Conservation (phyloP, 2,329 filamentous ascomycete genomes). For the Mariannaea elegans region DNA sequence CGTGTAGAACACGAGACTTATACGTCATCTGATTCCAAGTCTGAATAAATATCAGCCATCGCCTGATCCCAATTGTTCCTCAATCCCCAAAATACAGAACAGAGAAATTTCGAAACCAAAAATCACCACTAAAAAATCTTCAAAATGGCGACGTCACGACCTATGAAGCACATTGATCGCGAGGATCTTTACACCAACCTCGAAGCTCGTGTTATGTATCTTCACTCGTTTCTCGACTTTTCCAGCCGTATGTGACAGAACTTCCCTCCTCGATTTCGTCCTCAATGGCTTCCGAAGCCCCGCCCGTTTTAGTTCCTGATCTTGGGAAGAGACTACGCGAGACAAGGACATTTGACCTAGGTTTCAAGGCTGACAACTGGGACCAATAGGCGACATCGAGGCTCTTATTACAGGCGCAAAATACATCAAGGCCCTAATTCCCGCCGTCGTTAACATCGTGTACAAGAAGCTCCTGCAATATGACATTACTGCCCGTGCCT, state of each 20-base stretch:
- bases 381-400: constrained; percentile 70
- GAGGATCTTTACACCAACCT: constrained; percentile 77
- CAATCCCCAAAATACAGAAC: not conserved
- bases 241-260: constrained; percentile 64
- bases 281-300: not conserved
- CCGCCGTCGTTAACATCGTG: constrained; percentile 83
- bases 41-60: not conserved
- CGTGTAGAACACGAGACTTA: constrained; percentile 11
- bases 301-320: not conserved
- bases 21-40: constrained; percentile 3
- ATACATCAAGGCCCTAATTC: constrained; percentile 84
- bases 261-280: not conserved
- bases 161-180: constrained; percentile 71
- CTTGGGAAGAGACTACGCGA: not conserved
- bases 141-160: constrained; percentile 43
- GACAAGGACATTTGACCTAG: no score
- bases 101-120: not conserved
- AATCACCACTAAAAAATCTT: constrained; percentile 2
- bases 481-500: constrained; percentile 83
- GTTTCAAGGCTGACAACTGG: constrained; percentile 26
- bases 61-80: not conserved
- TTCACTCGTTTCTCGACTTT: constrained; percentile 81
- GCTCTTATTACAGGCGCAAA: constrained; percentile 74
- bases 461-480: constrained; percentile 84
- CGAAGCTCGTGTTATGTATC: constrained; percentile 74